Percentiles rank a stretch among this genome's conserved stretches.
Evolutionary conservation across 257 asterid species (phyloP).

Genomic region (Knoxia roxburghii): DNA sequence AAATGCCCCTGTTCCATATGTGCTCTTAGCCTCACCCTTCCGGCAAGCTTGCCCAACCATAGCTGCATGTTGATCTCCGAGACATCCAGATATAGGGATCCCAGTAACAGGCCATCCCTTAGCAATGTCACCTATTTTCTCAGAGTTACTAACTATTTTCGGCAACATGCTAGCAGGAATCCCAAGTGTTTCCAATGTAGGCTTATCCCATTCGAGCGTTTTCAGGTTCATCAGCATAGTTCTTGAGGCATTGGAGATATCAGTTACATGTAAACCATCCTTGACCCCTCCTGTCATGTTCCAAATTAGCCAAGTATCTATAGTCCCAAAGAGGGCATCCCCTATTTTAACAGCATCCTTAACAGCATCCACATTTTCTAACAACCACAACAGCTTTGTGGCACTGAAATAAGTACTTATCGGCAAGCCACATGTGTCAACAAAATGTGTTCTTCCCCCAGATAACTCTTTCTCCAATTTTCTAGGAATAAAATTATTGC

Average conservation of each 20-base stretch:
- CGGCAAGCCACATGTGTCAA: constrained; percentile 63
- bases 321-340: constrained; percentile 87
- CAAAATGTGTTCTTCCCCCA: constrained; percentile 87
- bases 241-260: constrained; percentile 84
- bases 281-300: constrained; percentile 78
- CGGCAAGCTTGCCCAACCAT: constrained; percentile 89
- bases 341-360: constrained; percentile 58
- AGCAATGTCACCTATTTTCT: constrained; percentile 57
- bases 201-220: constrained; percentile 74
- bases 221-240: constrained; percentile 92
- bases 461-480: constrained; percentile 75
- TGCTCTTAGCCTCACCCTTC: constrained; percentile 93
- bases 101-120: constrained; percentile 81
- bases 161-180: constrained; percentile 56
- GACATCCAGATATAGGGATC: constrained; percentile 81
- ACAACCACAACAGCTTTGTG: constrained; percentile 67
- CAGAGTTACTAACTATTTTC: constrained; percentile 69
- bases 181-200: constrained; percentile 41
- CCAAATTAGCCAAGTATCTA: constrained; percentile 95
- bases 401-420: constrained; percentile 97
- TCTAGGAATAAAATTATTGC: constrained; percentile 29
- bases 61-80: constrained; percentile 96
- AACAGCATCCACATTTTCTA: constrained; percentile 66
- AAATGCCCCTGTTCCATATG: constrained; percentile 91
- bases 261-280: constrained; percentile 73